Evolutionary conservation across 306 rosid species (phyloP), one percentile per base, ranked within the genome.

Genomic region (Aeschynomene evenia): DNA sequence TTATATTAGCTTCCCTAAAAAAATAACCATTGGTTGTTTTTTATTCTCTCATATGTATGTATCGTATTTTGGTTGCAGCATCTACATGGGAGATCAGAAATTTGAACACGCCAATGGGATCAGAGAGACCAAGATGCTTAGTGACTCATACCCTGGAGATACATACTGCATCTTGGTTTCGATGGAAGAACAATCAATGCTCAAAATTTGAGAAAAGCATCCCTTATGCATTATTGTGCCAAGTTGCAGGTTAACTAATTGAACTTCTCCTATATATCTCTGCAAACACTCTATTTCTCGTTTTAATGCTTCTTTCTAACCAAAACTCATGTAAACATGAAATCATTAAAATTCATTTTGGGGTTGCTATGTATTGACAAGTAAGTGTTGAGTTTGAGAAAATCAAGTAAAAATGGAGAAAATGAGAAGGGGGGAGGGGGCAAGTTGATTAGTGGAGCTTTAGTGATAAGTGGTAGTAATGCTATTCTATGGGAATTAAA

Each of bases 101-200:
- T 77, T 82, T 94, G 76, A 94, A 87, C 77, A 77, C 85, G 1
- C 79, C 97, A 20, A 85, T 82, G 87, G 96, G 88, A 72, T 81
- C 89, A 53, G 75, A 66, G 48, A 54, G 70, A 52, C 83, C 90
- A 59, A 85, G 75, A 69, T 90, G 96, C 81, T 82, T 94, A 50
- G 88, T 94, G 71, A 85, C 91, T 9, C 98, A 94, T 81, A 94
- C 88, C 66, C 78, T 94, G 48, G 98, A 94, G 90, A 94, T 94
- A 56, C 63, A 84, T 63, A 80, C 93, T 16, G 74, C 80, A 48
- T 77, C 84, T 42, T 94, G 98, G 98, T 37, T 58, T 59, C 61
- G 81, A 70, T 94, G 98, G 98, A 90, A 85, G 88, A 88, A 81
- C 50, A 81, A 46, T 29, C 88, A 79, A 28, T 57, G 81, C 74